Percentiles rank a stretch among this genome's conserved stretches.
These are phyloP conservation scores for Mycena sp. DNA, from an alignment of 1,284 basidiomycete genomes.

Conservation along the genomic window DNA sequence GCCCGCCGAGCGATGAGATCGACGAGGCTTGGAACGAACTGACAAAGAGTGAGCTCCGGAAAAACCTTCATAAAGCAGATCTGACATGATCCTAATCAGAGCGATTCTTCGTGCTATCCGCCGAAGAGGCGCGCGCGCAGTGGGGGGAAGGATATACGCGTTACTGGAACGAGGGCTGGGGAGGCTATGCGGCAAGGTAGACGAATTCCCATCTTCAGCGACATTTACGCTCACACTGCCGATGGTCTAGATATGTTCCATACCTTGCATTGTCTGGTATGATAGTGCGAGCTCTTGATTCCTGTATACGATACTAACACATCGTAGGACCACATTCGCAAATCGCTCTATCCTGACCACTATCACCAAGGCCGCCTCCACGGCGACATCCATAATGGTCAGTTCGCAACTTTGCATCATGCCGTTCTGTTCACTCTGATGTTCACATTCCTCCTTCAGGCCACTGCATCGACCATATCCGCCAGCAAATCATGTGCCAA, in stretches of 20 bases:
- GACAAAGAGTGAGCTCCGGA: not conserved
- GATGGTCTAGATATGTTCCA: not conserved
- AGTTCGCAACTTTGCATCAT: not conserved
- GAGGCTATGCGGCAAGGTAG: conserved; percentile 1
- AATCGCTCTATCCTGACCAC: conserved; percentile 4
- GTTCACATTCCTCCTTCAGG: not conserved
- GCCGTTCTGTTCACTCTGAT: too few species aligned
- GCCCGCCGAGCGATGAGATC: conserved; percentile 1
- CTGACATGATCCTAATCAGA: not conserved
- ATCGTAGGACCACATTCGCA: not conserved
- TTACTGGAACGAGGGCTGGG: conserved; percentile 3
- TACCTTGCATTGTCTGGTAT: not conserved
- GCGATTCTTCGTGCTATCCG: conserved; percentile 10
- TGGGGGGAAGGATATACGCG: not conserved
- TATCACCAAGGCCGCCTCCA: not conserved
- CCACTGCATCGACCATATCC: conserved; percentile 8
- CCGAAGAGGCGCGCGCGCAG: not conserved
- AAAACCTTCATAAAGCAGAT: not conserved
- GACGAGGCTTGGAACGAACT: conserved; percentile 12
- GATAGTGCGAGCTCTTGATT: not conserved
- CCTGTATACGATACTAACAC: not conserved
- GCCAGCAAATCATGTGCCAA: conserved; percentile 9
- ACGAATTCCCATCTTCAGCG: not conserved
- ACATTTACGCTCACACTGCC: not conserved
- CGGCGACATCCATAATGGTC: conserved; percentile 3